phyloP scores from a whole-genome alignment of 768 basidiomycete genomes.

The Lyophyllum semitale region DNA sequence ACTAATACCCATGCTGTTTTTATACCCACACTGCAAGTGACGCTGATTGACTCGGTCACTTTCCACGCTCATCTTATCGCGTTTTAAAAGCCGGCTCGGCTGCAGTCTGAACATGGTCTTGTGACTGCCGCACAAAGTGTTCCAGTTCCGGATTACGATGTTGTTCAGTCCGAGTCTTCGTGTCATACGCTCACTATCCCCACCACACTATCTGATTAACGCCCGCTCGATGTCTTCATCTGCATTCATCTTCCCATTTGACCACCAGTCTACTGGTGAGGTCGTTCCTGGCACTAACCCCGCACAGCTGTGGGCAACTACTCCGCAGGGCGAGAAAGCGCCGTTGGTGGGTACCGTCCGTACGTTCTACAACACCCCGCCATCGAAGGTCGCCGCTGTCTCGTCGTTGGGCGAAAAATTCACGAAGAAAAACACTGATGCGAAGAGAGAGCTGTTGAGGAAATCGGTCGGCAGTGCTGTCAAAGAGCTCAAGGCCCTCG shows the following conservation, averaged over 20 bases:
- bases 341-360: conserved; percentile 65
- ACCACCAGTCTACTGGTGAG: conserved; percentile 40
- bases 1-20: neutral
- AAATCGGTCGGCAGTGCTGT: conserved; percentile 73
- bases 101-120: conserved; percentile 1
- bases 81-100: neutral
- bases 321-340: conserved; percentile 50
- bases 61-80: neutral
- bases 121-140: conserved; percentile 10
- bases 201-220: conserved; percentile 21
- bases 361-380: conserved; percentile 61
- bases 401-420: conserved; percentile 63
- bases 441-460: conserved; percentile 66
- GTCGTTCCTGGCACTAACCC: conserved; percentile 42
- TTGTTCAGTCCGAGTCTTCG: conserved; percentile 17
- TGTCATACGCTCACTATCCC: conserved; percentile 16
- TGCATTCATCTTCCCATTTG: conserved; percentile 60
- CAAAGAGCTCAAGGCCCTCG: conserved; percentile 62
- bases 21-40: neutral
- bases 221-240: conserved; percentile 50
- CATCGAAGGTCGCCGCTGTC: conserved; percentile 49
- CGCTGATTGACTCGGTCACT: neutral
- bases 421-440: conserved; percentile 41
- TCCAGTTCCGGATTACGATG: conserved; percentile 10
- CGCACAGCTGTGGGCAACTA: conserved; percentile 51